These are phyloP conservation scores for Prorocentrum cordatum DNA, from an alignment of 169 alveolate genomes.

Conservation along the genomic window DNA sequence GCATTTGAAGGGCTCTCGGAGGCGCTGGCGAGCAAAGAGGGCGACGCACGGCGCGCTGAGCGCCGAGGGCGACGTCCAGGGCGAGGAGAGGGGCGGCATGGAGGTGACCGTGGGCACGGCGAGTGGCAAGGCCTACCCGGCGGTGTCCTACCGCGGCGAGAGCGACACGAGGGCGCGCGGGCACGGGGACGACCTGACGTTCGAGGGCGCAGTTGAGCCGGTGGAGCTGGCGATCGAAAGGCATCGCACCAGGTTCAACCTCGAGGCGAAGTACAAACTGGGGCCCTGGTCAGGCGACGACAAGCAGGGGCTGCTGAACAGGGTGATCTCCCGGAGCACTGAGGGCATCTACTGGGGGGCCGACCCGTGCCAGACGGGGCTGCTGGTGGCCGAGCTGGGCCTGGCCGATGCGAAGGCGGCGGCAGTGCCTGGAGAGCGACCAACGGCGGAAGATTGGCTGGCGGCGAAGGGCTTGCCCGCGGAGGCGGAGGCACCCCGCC, in stretches of 20 bases:
- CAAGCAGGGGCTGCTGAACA: not conserved
- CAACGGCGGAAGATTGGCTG: too few relatives aligned
- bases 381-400: not conserved
- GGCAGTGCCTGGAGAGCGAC: not conserved
- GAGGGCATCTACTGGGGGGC: not conserved
- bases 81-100: not conserved
- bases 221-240: not conserved
- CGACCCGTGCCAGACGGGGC: not conserved
- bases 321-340: not conserved
- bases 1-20: not conserved
- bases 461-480: not conserved
- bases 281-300: not conserved
- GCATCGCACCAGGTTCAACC: not conserved
- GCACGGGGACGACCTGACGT: not conserved
- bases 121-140: not conserved
- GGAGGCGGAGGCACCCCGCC: not conserved
- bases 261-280: not conserved
- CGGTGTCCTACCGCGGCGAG: not conserved
- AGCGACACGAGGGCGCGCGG: not conserved
- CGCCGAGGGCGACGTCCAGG: not conserved
- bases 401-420: not conserved
- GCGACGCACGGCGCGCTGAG: not conserved
- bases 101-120: not conserved
- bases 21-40: not conserved
- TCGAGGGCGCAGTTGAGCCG: not conserved